These are phyloP conservation scores for Heliamphora pulchella DNA, from an alignment of 179 eudicot species.

Conservation along the genomic window DNA sequence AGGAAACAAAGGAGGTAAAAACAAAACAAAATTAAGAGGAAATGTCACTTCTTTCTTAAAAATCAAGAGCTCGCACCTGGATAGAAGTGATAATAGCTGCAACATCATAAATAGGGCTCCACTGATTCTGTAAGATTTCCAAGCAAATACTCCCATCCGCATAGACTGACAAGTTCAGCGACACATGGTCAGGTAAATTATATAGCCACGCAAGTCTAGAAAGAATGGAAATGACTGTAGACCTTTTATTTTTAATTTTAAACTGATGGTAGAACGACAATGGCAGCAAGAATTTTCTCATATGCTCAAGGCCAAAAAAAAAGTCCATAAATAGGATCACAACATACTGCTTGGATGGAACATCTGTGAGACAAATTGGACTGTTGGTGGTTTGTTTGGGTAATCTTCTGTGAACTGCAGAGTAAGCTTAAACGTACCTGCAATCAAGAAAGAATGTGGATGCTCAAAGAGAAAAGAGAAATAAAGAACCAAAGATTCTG, in stretches of 20 bases:
- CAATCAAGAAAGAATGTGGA: background rate
- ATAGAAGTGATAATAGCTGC: conserved; percentile 23
- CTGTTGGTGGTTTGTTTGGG: conserved; percentile 42
- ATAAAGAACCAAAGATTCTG: background rate
- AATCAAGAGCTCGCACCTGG: conserved; percentile 14
- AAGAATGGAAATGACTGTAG: background rate
- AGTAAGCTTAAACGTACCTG: conserved; percentile 40
- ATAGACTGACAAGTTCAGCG: conserved; percentile 12
- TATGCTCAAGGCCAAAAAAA: background rate
- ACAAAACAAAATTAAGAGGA: background rate
- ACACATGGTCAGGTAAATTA: conserved; percentile 2
- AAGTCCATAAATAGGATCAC: background rate
- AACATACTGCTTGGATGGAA: conserved; percentile 42
- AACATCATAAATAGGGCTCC: conserved; percentile 25
- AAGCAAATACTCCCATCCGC: conserved; percentile 26
- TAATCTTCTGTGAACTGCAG: conserved; percentile 39
- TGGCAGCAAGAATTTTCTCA: background rate
- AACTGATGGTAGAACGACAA: background rate
- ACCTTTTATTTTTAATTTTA: no score
- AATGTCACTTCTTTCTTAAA: background rate
- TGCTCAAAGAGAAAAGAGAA: background rate
- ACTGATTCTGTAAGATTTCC: conserved; percentile 22
- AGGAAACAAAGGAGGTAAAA: background rate
- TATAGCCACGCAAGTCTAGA: background rate
- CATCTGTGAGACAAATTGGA: conserved; percentile 40